Evolutionary conservation across 2,329 filamentous ascomycete species (phyloP).

Genomic region (Periconia digitata): DNA sequence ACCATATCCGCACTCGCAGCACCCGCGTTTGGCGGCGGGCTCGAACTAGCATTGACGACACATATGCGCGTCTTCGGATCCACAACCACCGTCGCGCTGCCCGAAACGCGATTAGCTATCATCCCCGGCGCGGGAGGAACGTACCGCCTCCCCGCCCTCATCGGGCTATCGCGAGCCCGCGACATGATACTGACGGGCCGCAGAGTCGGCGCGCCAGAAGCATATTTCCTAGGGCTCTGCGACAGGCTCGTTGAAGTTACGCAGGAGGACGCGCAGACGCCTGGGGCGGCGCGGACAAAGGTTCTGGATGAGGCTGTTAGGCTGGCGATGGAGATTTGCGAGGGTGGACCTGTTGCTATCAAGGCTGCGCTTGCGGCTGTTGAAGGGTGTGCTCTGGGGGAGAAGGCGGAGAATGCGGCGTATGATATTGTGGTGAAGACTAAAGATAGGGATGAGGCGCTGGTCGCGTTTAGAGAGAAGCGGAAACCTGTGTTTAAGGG

Average conservation of each 20-base stretch:
- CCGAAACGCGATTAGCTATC: constrained; percentile 90
- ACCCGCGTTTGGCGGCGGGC: constrained; percentile 84
- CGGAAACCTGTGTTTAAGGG: constrained; percentile 69
- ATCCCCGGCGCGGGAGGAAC: constrained; percentile 94
- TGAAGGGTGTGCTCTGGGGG: constrained; percentile 62
- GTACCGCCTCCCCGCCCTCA: constrained; percentile 77
- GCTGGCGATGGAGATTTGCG: constrained; percentile 81
- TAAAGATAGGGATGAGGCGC: constrained; percentile 83
- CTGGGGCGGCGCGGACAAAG: constrained; percentile 62
- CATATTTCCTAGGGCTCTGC: constrained; percentile 87
- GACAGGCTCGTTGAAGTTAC: constrained; percentile 85
- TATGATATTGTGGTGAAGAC: constrained; percentile 83
- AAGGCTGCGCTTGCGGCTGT: constrained; percentile 80
- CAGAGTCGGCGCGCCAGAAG: constrained; percentile 79
- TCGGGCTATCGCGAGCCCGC: constrained; percentile 79
- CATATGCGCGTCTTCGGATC: constrained; percentile 86
- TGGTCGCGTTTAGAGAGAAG: constrained; percentile 81
- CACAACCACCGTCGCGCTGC: constrained; percentile 76
- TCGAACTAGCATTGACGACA: constrained; percentile 88
- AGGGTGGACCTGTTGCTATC: constrained; percentile 83
- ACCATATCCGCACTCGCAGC: constrained; percentile 88
- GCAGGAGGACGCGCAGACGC: constrained; percentile 55
- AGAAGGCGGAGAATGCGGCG: constrained; percentile 81
- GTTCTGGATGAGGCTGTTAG: constrained; percentile 76
- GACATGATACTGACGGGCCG: constrained; percentile 90